Conservation (phyloP, 371 early-diverging fungal species). For the Zancudomyces culisetae region DNA sequence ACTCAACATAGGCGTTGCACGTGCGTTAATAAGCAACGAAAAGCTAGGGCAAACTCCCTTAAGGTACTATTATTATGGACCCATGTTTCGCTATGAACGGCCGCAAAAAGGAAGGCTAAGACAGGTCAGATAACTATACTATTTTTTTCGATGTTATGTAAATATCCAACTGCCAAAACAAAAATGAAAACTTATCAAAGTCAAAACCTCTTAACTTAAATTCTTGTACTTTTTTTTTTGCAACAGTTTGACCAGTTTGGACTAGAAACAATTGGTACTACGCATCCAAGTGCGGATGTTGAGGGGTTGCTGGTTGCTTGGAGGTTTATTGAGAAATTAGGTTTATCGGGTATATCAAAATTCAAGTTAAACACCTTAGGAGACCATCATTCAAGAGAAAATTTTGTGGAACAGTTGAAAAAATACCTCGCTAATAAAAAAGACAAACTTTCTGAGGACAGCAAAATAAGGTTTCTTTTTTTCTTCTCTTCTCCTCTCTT, state of each 20-base stretch:
- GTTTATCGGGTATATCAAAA: slow-evolving; percentile 10
- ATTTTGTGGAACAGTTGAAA: slow-evolving; percentile 21
- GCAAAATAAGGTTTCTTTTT: too few species aligned
- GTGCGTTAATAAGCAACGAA: slow-evolving; percentile 30
- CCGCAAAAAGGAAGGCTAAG: slow-evolving; percentile 42
- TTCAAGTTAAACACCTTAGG: slow-evolving; percentile 36
- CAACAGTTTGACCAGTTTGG: slow-evolving; percentile 45
- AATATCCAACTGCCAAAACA: too few species aligned
- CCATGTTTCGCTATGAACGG: slow-evolving; percentile 45
- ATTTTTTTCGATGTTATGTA: not conserved
- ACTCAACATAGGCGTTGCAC: slow-evolving; percentile 16
- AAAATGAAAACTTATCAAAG: not conserved
- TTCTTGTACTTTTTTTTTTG: too few species aligned
- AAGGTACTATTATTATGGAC: slow-evolving; percentile 32
- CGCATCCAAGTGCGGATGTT: slow-evolving; percentile 30
- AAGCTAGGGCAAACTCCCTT: slow-evolving; percentile 21
- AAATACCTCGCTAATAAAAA: slow-evolving; percentile 19
- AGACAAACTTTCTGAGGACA: slow-evolving; percentile 26
- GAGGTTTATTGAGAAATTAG: slow-evolving; percentile 21
- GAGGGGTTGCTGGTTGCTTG: slow-evolving; percentile 32
- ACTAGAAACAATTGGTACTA: slow-evolving; percentile 29
- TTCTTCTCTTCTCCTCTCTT: too few species aligned
- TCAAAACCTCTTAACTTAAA: slow-evolving; percentile 4
- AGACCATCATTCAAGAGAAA: slow-evolving; percentile 22
- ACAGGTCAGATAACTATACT: slow-evolving; percentile 13